These are phyloP conservation scores for Parietichytrium sp. DNA, from an alignment of 108 stramenopile species.

Conservation along the genomic window DNA sequence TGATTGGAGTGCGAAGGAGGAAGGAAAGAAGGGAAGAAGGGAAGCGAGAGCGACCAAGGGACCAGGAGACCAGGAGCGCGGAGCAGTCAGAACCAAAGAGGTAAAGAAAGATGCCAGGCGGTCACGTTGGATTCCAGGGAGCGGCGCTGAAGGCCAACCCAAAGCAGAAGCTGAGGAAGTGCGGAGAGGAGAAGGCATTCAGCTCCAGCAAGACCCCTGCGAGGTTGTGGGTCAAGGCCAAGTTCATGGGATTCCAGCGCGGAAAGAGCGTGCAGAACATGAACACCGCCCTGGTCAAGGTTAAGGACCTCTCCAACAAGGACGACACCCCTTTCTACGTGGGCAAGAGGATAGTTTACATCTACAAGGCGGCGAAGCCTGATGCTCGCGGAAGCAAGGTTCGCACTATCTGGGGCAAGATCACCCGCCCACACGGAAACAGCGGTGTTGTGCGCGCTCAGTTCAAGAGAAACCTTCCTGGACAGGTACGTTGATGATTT, in stretches of 20 bases:
- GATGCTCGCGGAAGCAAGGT: constrained; percentile 75
- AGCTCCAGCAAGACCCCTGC: not conserved
- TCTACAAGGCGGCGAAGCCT: constrained; percentile 77
- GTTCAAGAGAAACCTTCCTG: constrained; percentile 92
- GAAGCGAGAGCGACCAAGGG: not conserved
- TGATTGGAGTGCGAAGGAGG: not conserved
- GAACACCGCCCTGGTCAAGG: constrained; percentile 94
- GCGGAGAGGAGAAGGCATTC: not conserved
- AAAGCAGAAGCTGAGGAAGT: not conserved
- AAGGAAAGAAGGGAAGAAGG: not conserved
- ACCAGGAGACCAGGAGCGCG: not conserved
- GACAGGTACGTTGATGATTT: constrained; percentile 39
- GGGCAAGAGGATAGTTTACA: constrained; percentile 96
- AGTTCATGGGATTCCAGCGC: constrained; percentile 95
- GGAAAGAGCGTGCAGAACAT: constrained; percentile 87
- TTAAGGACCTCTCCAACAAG: constrained; percentile 89
- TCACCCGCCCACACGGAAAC: constrained; percentile 89
- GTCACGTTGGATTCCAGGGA: constrained; percentile 11
- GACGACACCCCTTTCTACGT: constrained; percentile 91
- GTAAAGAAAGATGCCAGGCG: constrained; percentile 23
- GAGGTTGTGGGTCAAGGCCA: constrained; percentile 92
- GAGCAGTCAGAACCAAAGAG: no score
- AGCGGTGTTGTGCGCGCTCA: constrained; percentile 97
- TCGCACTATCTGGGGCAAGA: constrained; percentile 97
- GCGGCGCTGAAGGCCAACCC: constrained; percentile 14